These are phyloP conservation scores for Begonia fuchsioides DNA, from an alignment of 306 rosid species.

Conservation along the genomic window DNA sequence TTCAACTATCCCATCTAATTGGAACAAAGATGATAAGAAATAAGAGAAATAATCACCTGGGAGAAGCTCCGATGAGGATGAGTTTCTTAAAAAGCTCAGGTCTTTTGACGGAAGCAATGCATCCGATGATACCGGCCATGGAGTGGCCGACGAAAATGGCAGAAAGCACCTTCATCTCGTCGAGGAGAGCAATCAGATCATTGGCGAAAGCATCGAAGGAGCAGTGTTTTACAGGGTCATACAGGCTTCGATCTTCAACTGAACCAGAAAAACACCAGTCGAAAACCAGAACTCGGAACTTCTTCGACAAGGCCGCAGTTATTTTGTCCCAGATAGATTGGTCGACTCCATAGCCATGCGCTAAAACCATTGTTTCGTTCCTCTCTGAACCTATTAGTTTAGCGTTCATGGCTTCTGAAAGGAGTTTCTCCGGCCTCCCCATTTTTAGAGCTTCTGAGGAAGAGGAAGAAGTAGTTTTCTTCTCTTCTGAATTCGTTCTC, in stretches of 20 bases:
- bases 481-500: too few species aligned
- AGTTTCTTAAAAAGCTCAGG: slow-evolving; percentile 62
- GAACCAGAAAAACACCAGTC: slow-evolving; percentile 79
- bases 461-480: neutral
- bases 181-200: slow-evolving; percentile 41
- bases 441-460: neutral
- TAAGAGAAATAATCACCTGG: slow-evolving; percentile 32
- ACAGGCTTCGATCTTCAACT: slow-evolving; percentile 25
- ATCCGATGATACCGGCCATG: slow-evolving; percentile 90
- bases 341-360: slow-evolving; percentile 78
- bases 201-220: slow-evolving; percentile 45
- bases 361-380: slow-evolving; percentile 41
- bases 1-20: too few species aligned
- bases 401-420: slow-evolving; percentile 32
- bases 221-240: slow-evolving; percentile 37
- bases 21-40: too few species aligned
- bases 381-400: slow-evolving; percentile 28
- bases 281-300: slow-evolving; percentile 32
- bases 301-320: slow-evolving; percentile 29
- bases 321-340: slow-evolving; percentile 79
- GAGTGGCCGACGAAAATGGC: slow-evolving; percentile 66
- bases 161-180: slow-evolving; percentile 32
- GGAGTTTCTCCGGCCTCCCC: slow-evolving; percentile 13
- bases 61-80: slow-evolving; percentile 72
- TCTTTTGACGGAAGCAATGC: slow-evolving; percentile 67